Base-by-base conservation (phyloP, 306 rosid genomes). In the Ormosia emarginata region DNA sequence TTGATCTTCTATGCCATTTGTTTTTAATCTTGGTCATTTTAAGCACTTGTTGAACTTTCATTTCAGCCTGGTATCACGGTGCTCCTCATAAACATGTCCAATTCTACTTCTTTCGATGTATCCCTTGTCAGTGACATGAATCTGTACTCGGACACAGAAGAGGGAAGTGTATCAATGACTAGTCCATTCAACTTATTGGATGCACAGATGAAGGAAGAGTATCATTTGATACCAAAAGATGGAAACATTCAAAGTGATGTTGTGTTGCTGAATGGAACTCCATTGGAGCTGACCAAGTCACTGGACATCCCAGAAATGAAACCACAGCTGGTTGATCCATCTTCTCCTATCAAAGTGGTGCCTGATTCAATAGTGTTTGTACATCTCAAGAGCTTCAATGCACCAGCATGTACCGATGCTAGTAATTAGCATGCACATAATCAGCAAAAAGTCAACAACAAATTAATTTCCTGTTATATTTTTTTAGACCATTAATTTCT, bases 1-100 rank as follows among this genome's bases (percentile, higher is more conserved):
- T 13, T 36, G 12, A 5, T 36, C 7, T 12, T 69, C 3, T 81
- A 68, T 10, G 44, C 13, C 43, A n/a, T 17, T 41, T 43, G 6
- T n/a, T 34, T 13, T 46, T 3, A 34, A 40, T 46, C 18, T 17
- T 13, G 13, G 3, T 39, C 17, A 9, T 46, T 3, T 46, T 7
- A 29, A 14, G 53, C 8, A 52, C 8, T 7, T 7, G 2, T 36
- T 14, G 15, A 36, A 46, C 2, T 44, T 32, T 2, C 41, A 24
- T 86, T 88, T 40, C 87, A 89, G 94, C 14, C 41, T 7, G 92
- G 93, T 0, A 53, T 93, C 29, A 81, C 87, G 0, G 67, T 91
- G 9, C 76, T 91, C 17, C 70, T 91, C 67, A 93, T 91, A 56
- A 93, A 93, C 92, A 78, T 82, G 91, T 82, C 88, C 11, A 89